phyloP scores from a whole-genome alignment of 495 filamentous ascomycete genomes.

The Tuber umbilicatum region DNA sequence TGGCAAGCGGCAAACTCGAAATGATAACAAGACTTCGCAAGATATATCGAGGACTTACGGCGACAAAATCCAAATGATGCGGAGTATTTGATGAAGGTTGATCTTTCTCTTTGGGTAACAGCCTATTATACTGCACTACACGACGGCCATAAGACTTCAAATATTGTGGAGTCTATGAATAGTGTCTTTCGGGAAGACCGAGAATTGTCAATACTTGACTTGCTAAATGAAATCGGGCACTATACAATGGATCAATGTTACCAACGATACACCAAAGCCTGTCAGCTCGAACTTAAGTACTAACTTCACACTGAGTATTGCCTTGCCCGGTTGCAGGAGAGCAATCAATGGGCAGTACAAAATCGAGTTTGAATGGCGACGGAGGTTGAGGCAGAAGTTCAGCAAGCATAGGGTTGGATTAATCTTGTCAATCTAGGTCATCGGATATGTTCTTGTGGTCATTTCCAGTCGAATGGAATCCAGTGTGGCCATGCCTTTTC shows the following conservation, averaged over 20 bases:
- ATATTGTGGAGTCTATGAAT: no score
- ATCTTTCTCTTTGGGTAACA: conserved; percentile 7
- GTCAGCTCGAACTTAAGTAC: neutral
- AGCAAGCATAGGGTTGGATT: no score
- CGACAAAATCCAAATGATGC: neutral
- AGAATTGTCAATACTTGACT: conserved; percentile 8
- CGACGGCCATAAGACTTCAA: conserved; percentile 18
- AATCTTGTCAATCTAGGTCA: no score
- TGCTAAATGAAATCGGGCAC: conserved; percentile 16
- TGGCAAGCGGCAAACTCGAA: conserved; percentile 11
- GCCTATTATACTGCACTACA: conserved; percentile 7
- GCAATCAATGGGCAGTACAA: no score
- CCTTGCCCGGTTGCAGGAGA: neutral
- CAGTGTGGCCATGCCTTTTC: no score
- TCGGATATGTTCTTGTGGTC: no score
- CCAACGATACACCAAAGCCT: neutral
- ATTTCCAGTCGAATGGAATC: no score
- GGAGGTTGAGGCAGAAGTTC: no score
- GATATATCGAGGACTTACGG: conserved; percentile 1
- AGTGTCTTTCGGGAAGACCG: neutral
- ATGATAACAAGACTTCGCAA: neutral
- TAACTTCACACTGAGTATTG: conserved; percentile 9
- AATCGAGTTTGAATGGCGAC: no score
- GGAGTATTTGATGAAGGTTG: conserved; percentile 5
- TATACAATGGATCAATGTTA: conserved; percentile 9